Conservation (phyloP, 805 yeast genomes). For the Phaffomyces antillensis region DNA sequence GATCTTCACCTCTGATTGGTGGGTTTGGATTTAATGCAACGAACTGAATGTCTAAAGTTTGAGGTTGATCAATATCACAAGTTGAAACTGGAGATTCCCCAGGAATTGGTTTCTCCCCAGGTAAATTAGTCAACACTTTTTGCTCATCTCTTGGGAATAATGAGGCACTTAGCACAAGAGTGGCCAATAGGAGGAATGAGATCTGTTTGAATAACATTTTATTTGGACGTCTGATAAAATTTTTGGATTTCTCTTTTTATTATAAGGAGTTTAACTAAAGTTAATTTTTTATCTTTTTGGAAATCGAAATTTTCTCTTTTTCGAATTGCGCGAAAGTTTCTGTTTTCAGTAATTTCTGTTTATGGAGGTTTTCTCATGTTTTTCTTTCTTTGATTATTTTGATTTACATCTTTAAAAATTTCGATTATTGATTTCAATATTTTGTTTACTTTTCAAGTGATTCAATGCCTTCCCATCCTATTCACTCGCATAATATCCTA, state of each 20-base stretch:
- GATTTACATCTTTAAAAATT: too few relatives aligned
- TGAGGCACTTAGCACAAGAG: slow-evolving; percentile 7
- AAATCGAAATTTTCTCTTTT: too few relatives aligned
- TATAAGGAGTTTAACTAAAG: too few relatives aligned
- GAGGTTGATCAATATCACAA: slow-evolving; percentile 63
- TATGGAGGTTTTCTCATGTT: neutral
- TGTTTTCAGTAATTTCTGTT: neutral
- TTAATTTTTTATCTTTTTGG: too few relatives aligned
- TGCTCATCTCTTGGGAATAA: slow-evolving; percentile 15
- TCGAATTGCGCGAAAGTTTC: too few relatives aligned
- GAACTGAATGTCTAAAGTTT: slow-evolving; percentile 52
- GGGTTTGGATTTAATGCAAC: slow-evolving; percentile 78
- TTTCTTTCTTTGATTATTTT: too few relatives aligned
- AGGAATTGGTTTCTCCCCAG: slow-evolving; percentile 62
- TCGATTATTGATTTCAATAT: neutral
- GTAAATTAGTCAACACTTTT: slow-evolving; percentile 21
- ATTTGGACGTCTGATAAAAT: too few relatives aligned
- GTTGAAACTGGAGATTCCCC: slow-evolving; percentile 82
- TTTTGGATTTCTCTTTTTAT: too few relatives aligned
- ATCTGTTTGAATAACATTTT: neutral
- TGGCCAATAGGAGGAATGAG: neutral
- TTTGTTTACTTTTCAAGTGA: neutral
- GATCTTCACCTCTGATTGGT: slow-evolving; percentile 76
- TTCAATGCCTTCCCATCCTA: slow-evolving; percentile 14
- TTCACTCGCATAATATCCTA: slow-evolving; percentile 14